Conservation (phyloP, 2,329 filamentous ascomycete species). For the Lanzia echinophila region DNA sequence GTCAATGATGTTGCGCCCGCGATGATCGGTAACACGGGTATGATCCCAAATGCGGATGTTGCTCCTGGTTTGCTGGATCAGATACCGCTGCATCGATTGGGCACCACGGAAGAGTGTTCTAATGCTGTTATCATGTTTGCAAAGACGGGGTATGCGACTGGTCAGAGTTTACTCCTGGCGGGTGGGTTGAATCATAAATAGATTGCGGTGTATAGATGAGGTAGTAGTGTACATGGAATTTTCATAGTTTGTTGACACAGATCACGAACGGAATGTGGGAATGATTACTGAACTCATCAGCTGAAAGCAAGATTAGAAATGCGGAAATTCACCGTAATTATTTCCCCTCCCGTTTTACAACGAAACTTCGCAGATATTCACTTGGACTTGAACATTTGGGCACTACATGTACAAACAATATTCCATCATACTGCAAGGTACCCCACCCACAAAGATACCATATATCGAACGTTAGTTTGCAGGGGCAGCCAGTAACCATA, state of each 20-base stretch:
- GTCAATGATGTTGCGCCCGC: slow-evolving; percentile 44
- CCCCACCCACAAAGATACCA: no score
- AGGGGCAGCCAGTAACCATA: no score
- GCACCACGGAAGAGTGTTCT: slow-evolving; percentile 40
- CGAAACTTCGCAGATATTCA: no score
- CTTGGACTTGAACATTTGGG: no score
- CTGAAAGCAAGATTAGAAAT: no score
- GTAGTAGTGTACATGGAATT: no score
- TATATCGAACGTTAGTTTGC: no score
- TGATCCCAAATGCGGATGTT: slow-evolving; percentile 33
- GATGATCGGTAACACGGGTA: slow-evolving; percentile 39
- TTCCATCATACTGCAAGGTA: no score
- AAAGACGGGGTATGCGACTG: slow-evolving; percentile 40
- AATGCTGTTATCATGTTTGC: slow-evolving; percentile 42
- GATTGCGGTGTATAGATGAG: background rate
- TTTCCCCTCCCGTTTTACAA: no score
- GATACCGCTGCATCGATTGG: slow-evolving; percentile 39
- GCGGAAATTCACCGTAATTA: no score
- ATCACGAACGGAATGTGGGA: background rate
- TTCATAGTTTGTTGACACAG: background rate
- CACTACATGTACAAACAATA: no score
- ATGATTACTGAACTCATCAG: no score
- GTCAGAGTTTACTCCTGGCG: slow-evolving; percentile 38
- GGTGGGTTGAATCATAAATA: slow-evolving; percentile 31
- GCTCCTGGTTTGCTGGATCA: slow-evolving; percentile 24